Evolutionary conservation across 768 basidiomycete genomes (phyloP).

Genomic region (Suillus spraguei): DNA sequence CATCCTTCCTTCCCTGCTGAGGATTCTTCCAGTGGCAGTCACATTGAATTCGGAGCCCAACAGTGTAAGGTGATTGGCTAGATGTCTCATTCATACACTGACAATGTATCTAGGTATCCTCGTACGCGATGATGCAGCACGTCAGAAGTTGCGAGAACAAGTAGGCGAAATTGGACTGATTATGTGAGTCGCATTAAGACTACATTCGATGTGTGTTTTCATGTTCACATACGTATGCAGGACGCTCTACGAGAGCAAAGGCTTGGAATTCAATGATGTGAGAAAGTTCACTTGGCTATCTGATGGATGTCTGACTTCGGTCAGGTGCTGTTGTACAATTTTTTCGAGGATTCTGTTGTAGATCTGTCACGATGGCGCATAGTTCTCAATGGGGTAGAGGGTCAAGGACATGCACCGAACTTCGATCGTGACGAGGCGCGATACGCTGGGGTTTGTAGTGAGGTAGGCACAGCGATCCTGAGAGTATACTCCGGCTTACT

Average conservation of each 20-base stretch:
- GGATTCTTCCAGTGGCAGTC: conserved; percentile 39
- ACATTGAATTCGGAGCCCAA: conserved; percentile 61
- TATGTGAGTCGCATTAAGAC: conserved; percentile 42
- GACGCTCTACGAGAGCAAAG: conserved; percentile 37
- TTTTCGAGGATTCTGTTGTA: conserved; percentile 65
- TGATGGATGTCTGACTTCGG: background rate
- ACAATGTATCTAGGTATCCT: conserved; percentile 53
- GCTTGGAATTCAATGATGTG: conserved; percentile 29
- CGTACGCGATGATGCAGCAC: conserved; percentile 61
- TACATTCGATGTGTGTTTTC: background rate
- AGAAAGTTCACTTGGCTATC: background rate
- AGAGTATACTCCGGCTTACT: background rate
- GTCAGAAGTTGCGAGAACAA: conserved; percentile 46
- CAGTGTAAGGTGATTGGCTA: conserved; percentile 49
- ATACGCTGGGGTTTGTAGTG: conserved; percentile 59
- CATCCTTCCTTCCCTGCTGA: conserved; percentile 15
- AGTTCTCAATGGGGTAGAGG: conserved; percentile 45
- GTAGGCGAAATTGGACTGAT: conserved; percentile 63
- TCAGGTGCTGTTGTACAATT: conserved; percentile 74
- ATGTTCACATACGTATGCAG: conserved; percentile 15
- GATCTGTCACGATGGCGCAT: conserved; percentile 61
- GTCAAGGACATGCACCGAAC: conserved; percentile 39
- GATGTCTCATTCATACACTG: background rate
- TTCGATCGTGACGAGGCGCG: conserved; percentile 47
- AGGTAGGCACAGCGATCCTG: conserved; percentile 39